Percentiles rank a stretch among this genome's conserved stretches.
Conservation (phyloP, 2,329 filamentous ascomycete genomes). For the Ambrosiella xylebori region DNA sequence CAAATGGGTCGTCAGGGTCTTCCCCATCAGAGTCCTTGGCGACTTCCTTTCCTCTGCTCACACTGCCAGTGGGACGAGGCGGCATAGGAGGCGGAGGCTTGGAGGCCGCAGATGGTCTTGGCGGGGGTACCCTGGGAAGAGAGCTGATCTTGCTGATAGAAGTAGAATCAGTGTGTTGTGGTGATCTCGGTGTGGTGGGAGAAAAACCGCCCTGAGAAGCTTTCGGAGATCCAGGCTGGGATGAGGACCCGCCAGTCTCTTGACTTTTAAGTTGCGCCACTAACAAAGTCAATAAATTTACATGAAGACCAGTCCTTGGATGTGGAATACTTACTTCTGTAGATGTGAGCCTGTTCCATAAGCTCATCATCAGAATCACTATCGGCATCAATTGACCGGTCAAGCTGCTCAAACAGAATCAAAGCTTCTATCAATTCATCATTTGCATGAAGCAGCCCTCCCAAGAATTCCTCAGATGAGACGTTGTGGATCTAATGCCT, state of each 20-base stretch:
- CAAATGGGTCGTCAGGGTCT: slow-evolving; percentile 75
- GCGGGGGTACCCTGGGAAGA: slow-evolving; percentile 22
- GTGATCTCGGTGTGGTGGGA: slow-evolving; percentile 21
- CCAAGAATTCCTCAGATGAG: slow-evolving; percentile 81
- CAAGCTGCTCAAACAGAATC: slow-evolving; percentile 87
- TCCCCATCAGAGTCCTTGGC: slow-evolving; percentile 42
- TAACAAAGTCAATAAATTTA: slow-evolving; percentile 18
- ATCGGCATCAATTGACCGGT: slow-evolving; percentile 64
- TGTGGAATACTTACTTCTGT: slow-evolving; percentile 32
- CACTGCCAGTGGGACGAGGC: slow-evolving; percentile 25
- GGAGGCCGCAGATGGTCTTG: slow-evolving; percentile 27
- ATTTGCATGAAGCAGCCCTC: slow-evolving; percentile 79
- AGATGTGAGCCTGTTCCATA: slow-evolving; percentile 48
- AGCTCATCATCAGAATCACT: slow-evolving; percentile 53
- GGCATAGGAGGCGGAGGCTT: slow-evolving; percentile 35
- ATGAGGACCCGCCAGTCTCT: slow-evolving; percentile 25
- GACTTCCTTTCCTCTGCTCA: slow-evolving; percentile 18
- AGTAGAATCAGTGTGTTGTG: slow-evolving; percentile 19
- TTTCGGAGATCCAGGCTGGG: slow-evolving; percentile 25
- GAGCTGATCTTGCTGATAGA: slow-evolving; percentile 11
- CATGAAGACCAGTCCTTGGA: slow-evolving; percentile 9
- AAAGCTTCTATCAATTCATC: slow-evolving; percentile 87
- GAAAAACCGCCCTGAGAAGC: slow-evolving; percentile 28
- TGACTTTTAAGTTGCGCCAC: slow-evolving; percentile 37
- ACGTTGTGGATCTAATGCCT: slow-evolving; percentile 61